Base-by-base conservation (phyloP, 78 protist genomes). In the slime mould (Dictyostelium discoideum) region DNA sequence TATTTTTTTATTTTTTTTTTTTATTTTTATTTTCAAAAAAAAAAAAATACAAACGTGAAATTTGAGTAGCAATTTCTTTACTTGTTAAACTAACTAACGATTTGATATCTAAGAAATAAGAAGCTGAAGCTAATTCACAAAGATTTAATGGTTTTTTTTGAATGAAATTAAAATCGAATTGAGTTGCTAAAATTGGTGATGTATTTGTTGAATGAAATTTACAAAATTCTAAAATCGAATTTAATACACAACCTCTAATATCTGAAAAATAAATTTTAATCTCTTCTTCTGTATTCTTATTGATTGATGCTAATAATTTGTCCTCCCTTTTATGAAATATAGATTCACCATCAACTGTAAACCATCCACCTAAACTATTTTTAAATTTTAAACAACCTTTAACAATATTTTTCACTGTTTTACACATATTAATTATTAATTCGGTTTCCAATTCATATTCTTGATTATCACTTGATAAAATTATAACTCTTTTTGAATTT, bases 51-150 rank as follows among this genome's bases (percentile, higher is more conserved):
- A 18, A 40, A 86, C 92, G 92, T 77, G 92, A 86, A 22, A 86
- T 86, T 54, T 86, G 92, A 14, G 92, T 85, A 5, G 92, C 92
- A n/a, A 86, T 86, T 40, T 86, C 92, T 22, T 50, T 20, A 20
- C 85, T 76, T 14, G 92, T 86, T 39, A 86, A 39, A 76, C 92
- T 76, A 11, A 86, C 92, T 26, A 86, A 54, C 6, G 92, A 73
- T 86, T 86, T 86, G 5, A 86, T 78, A 86, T 86, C 92, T 16
- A 86, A 37, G 60, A 77, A 86, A 40, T 86, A 60, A 60, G 69
- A 60, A 60, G 69, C 69, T 0, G 69, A 60, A 20, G 69, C 69
- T 5, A 60, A 8, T 20, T 60, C 69, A 60, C 69, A 60, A 60
- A 60, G n/a, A 20, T 60, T 60, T 20, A 26, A 24, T 4, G 18